Percentiles rank a stretch among this genome's conserved stretches.
These are phyloP conservation scores for Uronychia setigera DNA, from an alignment of 73 alveolate species.

Conservation along the genomic window DNA sequence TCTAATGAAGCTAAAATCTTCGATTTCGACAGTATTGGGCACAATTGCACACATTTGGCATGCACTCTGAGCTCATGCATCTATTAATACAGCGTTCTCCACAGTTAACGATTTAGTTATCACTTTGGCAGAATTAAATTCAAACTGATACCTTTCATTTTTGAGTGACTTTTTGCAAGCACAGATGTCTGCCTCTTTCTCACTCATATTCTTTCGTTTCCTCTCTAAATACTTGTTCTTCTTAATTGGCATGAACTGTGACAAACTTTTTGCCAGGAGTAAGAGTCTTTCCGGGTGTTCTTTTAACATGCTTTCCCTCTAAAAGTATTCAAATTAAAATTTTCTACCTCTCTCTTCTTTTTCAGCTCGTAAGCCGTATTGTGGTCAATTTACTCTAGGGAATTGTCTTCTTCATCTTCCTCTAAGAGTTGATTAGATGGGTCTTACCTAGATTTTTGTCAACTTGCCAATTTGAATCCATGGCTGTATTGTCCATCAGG, in stretches of 20 bases:
- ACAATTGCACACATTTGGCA: slow-evolving; percentile 83
- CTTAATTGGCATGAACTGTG: slow-evolving; percentile 73
- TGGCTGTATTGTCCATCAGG: not conserved
- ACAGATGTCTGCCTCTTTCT: slow-evolving; percentile 79
- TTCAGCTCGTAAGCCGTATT: not conserved
- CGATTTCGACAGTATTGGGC: slow-evolving; percentile 92
- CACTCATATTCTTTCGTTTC: slow-evolving; percentile 61
- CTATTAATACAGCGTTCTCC: slow-evolving; percentile 94
- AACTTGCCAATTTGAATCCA: not conserved
- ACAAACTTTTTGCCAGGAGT: slow-evolving; percentile 37
- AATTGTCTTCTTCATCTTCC: not conserved
- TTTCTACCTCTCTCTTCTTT: not conserved
- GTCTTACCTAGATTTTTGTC: not conserved
- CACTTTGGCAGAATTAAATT: not conserved
- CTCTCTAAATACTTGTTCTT: slow-evolving; percentile 79
- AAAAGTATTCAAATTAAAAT: slow-evolving; percentile 6
- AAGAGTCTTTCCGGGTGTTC: slow-evolving; percentile 46
- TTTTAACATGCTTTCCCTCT: slow-evolving; percentile 43
- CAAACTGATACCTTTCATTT: slow-evolving; percentile 11
- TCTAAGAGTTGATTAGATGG: not conserved
- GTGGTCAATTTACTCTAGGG: not conserved
- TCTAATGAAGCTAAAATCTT: slow-evolving; percentile 89
- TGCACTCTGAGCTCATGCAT: slow-evolving; percentile 91
- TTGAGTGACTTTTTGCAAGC: slow-evolving; percentile 63
- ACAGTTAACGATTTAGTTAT: slow-evolving; percentile 68